Evolutionary conservation across 1,284 basidiomycete genomes (phyloP), one percentile per base, ranked within the genome.

Genomic region (Testicularia cyperi): DNA sequence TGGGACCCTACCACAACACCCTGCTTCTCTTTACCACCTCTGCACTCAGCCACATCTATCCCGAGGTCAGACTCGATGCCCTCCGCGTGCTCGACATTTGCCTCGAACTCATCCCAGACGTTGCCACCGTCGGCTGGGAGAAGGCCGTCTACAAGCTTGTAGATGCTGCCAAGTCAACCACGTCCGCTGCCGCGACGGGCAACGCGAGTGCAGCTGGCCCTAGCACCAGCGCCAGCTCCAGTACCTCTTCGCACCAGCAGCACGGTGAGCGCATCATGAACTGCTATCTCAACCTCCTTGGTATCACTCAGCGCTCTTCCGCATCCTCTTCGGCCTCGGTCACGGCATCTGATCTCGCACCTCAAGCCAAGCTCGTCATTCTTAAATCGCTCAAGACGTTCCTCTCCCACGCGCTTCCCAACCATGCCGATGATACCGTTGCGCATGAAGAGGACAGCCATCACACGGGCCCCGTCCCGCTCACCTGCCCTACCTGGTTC

Each of bases 41-140:
- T 4, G 90, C 90, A 0, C 86, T 95, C 74, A 92, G 90, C 0
- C 88, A 95, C 70, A 95, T 98, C 46, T 94, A 92, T 75, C 90
- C 91, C 8, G 89, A 92, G 68, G 88, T 97, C 47, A 83, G 91
- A 8, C 82, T 96, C 32, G 94, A 97, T 72, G 90, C 91, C 1
- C 82, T 94, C 55, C 84, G 85, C 20, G 83, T 92, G 56, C 78
- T 98, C 37, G 83, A 89, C 68, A 77, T 95, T 13, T 82, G 92
- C 25, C 81, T 97, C 3, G 85, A 87, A 25, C 75, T 82, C 37
- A 83, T 88, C 3, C 89, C 91, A 1, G 80, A 81, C 13, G 79
- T 45, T 6, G 49, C 66, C 14, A 67, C 57, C 3, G 21, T 38
- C 14, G 68, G 65, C 8, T 70, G 68, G 68, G 44, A 71, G 23